Base-by-base conservation (phyloP, 1,284 basidiomycete species). In the Melampsora medusae region DNA sequence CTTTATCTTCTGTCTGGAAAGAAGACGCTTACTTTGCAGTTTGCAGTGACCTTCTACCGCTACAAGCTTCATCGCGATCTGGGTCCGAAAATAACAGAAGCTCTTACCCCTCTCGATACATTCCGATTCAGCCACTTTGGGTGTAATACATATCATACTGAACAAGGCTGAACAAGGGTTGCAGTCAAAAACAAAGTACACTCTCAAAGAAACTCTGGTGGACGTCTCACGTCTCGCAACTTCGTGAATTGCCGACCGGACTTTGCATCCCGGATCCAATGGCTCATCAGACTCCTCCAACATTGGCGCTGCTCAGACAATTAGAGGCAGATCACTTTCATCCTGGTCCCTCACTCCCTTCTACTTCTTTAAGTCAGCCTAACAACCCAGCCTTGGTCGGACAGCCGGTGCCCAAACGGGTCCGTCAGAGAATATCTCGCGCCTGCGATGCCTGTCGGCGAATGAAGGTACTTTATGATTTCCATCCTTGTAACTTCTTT, bases 381-480 rank as follows among this genome's bases (percentile, higher is more conserved):
- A 56, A 56, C 28, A 56, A 28, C n/a, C 6, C 53, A n/a, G 19
- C 10, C 53, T 22, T 19, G n/a, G 53, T 22, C n/a, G 19, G 53
- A 12, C 25, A 28, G 61, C 22, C 25, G 9, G 22, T 19, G 19
- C 19, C 28, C 9, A 66, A 66, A 48, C 64, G 35, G n/a, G 19
- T n/a, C 7, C 53, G 66, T 7, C 72, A 75, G 66, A 28, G 72
- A 19, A 68, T 66, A 31, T 31, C 66, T 19, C 53, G 66, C n/a
- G 72, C 72, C 10, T 75, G 72, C 53, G 72, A 75, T 62, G 35
- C 50, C 17, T 75, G 72, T 35, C 31, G 72, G 12, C 66, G 66
- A 42, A 75, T 75, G 72, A 75, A 75, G 35, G 71, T 73, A 12
- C n/a, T 59, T 72, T 25, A 14, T 25, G 25, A 10, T 38, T 22